Evolutionary conservation across 1,284 basidiomycete genomes (phyloP).

Genomic region (Ganoderma sinense): DNA sequence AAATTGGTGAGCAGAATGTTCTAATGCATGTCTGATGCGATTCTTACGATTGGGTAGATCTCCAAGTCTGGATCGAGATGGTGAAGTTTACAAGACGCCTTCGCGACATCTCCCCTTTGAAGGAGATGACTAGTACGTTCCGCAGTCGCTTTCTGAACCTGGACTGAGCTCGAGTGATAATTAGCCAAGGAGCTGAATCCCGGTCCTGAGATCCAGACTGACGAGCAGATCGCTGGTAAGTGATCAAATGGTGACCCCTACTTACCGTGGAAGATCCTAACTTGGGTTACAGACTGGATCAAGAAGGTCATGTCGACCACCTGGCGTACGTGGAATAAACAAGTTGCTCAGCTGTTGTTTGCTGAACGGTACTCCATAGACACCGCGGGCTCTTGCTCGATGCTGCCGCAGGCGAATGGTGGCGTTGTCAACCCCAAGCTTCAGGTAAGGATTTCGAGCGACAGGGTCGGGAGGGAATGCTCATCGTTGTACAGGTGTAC

Average conservation of each 20-base stretch:
- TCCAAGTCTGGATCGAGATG: constrained; percentile 54
- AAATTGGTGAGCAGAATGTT: constrained; percentile 46
- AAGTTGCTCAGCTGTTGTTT: background rate
- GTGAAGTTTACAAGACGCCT: constrained; percentile 57
- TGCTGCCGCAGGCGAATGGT: constrained; percentile 37
- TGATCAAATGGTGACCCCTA: background rate
- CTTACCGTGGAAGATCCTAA: background rate
- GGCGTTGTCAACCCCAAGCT: constrained; percentile 40
- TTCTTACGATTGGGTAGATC: constrained; percentile 35
- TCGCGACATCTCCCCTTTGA: constrained; percentile 50
- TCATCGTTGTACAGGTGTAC: constrained; percentile 46
- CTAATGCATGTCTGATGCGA: background rate
- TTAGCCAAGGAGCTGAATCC: constrained; percentile 45
- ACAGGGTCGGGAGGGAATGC: background rate
- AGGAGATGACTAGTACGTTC: constrained; percentile 38
- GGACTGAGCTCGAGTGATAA: constrained; percentile 21
- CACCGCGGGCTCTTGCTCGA: constrained; percentile 40
- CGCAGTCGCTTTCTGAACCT: background rate
- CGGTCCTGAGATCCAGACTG: constrained; percentile 40
- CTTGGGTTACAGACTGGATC: constrained; percentile 32
- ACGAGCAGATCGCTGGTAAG: constrained; percentile 36
- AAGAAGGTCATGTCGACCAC: constrained; percentile 35
- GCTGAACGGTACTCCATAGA: constrained; percentile 38
- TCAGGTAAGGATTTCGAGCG: constrained; percentile 31
- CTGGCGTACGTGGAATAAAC: constrained; percentile 35